phyloP scores from a whole-genome alignment of 2,329 filamentous ascomycete genomes.

The Colletotrichum orchidophilum region DNA sequence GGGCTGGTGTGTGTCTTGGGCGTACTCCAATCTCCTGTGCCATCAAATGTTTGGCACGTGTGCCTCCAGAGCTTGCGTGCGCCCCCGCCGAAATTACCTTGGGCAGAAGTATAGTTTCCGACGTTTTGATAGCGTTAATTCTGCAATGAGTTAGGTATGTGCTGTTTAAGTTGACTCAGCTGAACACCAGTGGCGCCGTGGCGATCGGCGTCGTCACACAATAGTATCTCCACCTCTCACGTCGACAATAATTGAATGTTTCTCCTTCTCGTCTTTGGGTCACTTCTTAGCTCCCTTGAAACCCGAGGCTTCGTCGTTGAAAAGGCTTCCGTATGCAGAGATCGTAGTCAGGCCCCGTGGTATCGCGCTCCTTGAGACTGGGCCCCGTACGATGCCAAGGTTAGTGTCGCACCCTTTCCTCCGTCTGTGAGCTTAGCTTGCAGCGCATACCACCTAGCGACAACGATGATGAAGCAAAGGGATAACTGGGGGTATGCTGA shows the following conservation, averaged over 20 bases:
- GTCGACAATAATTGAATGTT: neutral
- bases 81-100: no score
- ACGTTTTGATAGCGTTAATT: neutral
- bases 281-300: neutral
- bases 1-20: neutral
- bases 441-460: neutral
- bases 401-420: neutral
- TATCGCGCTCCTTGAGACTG: neutral
- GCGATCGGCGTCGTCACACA: neutral
- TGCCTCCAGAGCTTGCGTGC: no score
- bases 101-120: no score
- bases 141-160: neutral
- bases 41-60: no score
- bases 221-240: neutral
- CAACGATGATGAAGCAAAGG: neutral
- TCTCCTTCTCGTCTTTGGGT: neutral
- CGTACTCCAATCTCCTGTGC: neutral
- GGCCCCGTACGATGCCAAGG: neutral
- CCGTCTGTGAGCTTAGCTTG: neutral
- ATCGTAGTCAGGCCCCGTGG: neutral
- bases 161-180: neutral
- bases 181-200: neutral
- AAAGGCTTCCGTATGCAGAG: neutral
- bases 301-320: neutral
- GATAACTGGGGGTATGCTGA: neutral